phyloP scores from a whole-genome alignment of 2,329 filamentous ascomycete genomes.

The Cladobotryum mycophilum region DNA sequence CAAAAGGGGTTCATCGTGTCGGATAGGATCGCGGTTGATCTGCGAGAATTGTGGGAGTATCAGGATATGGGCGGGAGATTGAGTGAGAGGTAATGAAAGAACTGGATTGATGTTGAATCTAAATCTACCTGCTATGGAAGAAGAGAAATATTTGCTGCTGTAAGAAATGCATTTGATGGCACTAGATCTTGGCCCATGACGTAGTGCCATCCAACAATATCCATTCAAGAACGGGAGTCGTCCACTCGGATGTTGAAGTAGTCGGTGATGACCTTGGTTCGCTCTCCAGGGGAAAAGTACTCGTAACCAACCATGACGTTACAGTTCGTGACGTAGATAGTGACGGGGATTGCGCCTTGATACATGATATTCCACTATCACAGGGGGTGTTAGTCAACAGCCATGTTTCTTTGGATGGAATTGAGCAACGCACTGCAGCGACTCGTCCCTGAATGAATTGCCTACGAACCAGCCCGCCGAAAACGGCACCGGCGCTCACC shows the following conservation, averaged over 20 bases:
- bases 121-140: not conserved
- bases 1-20: constrained; percentile 20
- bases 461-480: constrained; percentile 18
- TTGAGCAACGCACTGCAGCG: constrained; percentile 19
- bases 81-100: not conserved
- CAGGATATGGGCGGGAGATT: not conserved
- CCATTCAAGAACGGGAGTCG: too few species aligned
- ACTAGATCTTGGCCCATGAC: too few species aligned
- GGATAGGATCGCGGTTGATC: constrained; percentile 16
- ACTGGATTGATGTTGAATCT: not conserved
- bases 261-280: constrained; percentile 24
- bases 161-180: not conserved
- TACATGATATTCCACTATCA: constrained; percentile 33
- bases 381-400: too few species aligned
- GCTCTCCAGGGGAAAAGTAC: constrained; percentile 23
- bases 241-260: constrained; percentile 24
- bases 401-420: not conserved
- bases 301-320: constrained; percentile 31
- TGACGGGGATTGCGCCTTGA: constrained; percentile 27
- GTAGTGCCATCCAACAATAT: not conserved
- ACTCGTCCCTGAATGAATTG: constrained; percentile 15
- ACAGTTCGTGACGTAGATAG: constrained; percentile 29
- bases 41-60: constrained; percentile 18
- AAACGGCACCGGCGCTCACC: constrained; percentile 19
- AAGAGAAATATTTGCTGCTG: too few species aligned